Conservation (phyloP, 345 rosid species). For the Brassica incana region DNA sequence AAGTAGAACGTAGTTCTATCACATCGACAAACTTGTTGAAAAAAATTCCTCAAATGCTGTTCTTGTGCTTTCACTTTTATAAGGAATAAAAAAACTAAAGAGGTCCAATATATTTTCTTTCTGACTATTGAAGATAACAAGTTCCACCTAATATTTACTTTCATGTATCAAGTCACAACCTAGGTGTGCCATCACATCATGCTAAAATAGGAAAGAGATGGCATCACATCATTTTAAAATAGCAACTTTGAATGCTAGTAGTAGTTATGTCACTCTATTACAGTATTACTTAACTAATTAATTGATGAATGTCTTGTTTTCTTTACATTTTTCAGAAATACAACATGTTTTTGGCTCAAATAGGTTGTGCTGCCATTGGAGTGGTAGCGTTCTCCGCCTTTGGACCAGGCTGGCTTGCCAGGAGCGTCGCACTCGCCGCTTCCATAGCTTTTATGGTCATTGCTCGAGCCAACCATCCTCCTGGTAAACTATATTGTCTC, state of each 20-base stretch:
- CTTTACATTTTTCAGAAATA: constrained; percentile 64
- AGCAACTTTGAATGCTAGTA: not conserved
- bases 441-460: constrained; percentile 83
- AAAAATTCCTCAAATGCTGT: not conserved
- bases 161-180: not conserved
- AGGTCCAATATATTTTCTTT: not conserved
- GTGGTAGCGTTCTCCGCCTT: constrained; percentile 65
- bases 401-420: constrained; percentile 89
- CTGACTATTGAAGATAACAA: not conserved
- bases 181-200: constrained; percentile 16
- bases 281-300: not conserved
- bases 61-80: constrained; percentile 9
- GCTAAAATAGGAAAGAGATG: not conserved
- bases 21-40: not conserved
- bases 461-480: constrained; percentile 79
- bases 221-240: not conserved
- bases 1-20: not conserved
- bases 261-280: not conserved
- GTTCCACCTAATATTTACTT: not conserved
- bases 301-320: not conserved
- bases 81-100: not conserved
- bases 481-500: constrained; percentile 48
- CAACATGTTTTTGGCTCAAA: constrained; percentile 90
- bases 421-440: constrained; percentile 73
- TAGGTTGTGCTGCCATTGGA: constrained; percentile 88